phyloP scores from a whole-genome alignment of 805 yeast genomes.

The Yamadazyma ubonensis region DNA sequence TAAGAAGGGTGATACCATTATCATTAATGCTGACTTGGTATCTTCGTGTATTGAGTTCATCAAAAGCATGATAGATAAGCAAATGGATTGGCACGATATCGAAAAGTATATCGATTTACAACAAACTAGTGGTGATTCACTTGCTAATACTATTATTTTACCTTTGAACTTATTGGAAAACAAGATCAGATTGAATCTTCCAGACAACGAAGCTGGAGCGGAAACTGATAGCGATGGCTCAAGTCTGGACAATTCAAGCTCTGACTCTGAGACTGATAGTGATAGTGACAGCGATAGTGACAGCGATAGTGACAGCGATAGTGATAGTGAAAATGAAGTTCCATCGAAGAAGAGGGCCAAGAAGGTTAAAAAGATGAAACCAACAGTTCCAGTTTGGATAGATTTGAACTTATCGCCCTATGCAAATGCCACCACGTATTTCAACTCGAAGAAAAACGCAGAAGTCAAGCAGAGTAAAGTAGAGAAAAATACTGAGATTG shows the following conservation, averaged over 20 bases:
- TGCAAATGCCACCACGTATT: constrained; percentile 85
- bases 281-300: constrained; percentile 5
- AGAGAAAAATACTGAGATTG: constrained; percentile 70
- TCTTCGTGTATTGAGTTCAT: constrained; percentile 71
- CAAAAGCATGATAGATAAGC: constrained; percentile 66
- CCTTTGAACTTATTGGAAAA: constrained; percentile 73
- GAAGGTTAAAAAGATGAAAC: constrained; percentile 11
- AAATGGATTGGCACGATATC: constrained; percentile 92
- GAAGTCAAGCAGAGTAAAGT: constrained; percentile 78
- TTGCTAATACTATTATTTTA: constrained; percentile 60
- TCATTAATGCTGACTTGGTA: constrained; percentile 64
- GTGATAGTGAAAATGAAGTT: constrained; percentile 12
- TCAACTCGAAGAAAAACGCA: constrained; percentile 72
- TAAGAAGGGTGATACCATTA: constrained; percentile 70
- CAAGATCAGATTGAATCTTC: constrained; percentile 58
- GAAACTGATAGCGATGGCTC: constrained; percentile 18
- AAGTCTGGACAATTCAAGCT: constrained; percentile 30
- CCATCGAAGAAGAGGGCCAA: too few species aligned
- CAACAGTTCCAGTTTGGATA: constrained; percentile 53
- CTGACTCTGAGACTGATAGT: constrained; percentile 30
- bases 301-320: constrained; percentile 11
- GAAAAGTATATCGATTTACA: constrained; percentile 72
- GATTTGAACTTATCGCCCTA: constrained; percentile 73
- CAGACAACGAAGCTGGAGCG: constrained; percentile 35
- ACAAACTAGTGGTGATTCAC: constrained; percentile 58